Conservation (phyloP, 2,329 filamentous ascomycete genomes). For the Apiospora phragmitis region DNA sequence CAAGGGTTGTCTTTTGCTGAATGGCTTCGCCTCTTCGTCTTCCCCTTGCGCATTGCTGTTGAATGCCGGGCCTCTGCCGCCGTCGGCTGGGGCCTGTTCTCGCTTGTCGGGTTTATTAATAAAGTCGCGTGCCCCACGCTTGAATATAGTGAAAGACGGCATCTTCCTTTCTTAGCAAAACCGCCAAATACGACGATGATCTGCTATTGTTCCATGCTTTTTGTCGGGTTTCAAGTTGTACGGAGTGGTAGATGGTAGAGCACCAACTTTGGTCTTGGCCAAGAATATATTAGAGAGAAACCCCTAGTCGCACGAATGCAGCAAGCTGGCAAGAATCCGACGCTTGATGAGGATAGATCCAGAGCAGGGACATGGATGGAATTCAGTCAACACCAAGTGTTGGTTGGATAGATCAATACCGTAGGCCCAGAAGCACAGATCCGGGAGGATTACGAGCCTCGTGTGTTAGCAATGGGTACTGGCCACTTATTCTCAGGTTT, state of each 20-base stretch:
- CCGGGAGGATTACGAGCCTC: neutral
- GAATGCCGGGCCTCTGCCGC: neutral
- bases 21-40: neutral
- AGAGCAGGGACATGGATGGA: neutral
- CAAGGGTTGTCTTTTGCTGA: neutral
- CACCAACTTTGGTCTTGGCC: neutral
- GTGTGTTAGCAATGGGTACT: conserved; percentile 1
- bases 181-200: neutral
- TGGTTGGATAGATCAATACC: neutral
- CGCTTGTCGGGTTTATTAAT: conserved; percentile 4
- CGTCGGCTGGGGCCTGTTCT: neutral
- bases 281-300: neutral
- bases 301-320: neutral
- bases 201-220: neutral
- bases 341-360: neutral
- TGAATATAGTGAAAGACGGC: conserved; percentile 6
- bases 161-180: neutral
- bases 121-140: conserved; percentile 2
- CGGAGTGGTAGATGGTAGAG: neutral
- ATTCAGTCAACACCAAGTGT: neutral
- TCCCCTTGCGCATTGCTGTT: neutral
- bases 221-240: neutral
- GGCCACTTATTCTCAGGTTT: conserved; percentile 3
- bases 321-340: neutral
- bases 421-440: conserved; percentile 3